Conservation (phyloP, 331 rosid genomes). For the Telfairia occidentalis region DNA sequence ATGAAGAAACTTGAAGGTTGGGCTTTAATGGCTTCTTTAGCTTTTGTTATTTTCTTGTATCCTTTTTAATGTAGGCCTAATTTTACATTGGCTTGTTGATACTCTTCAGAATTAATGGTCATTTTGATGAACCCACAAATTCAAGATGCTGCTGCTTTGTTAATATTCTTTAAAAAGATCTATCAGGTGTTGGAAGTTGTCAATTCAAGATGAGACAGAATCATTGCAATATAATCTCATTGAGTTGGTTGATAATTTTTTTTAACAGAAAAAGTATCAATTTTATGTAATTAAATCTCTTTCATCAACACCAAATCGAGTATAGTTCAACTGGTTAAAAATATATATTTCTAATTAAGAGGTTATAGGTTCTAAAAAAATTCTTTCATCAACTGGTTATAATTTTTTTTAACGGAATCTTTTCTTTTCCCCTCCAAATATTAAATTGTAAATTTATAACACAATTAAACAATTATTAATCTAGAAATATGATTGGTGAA, state of each 20-base stretch:
- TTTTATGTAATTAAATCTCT: background rate
- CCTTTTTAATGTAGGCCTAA: background rate
- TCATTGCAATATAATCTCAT: background rate
- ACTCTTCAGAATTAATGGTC: background rate
- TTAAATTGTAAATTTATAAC: background rate
- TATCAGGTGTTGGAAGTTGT: background rate
- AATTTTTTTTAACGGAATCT: background rate
- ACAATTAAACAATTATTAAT: background rate
- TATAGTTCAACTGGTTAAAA: too few relatives aligned
- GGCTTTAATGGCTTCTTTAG: background rate
- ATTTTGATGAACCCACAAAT: background rate
- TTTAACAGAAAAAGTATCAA: too few relatives aligned
- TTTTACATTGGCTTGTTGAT: background rate
- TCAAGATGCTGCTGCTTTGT: background rate
- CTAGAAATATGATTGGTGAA: too few relatives aligned
- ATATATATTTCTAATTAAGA: too few relatives aligned
- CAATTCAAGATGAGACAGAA: background rate
- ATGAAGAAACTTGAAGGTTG: constrained; percentile 14
- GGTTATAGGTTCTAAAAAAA: too few relatives aligned
- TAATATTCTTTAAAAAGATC: background rate
- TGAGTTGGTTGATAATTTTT: background rate
- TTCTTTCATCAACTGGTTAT: background rate
- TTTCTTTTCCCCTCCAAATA: background rate
- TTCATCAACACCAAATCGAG: background rate
- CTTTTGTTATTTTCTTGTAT: background rate